These are phyloP conservation scores for Diplodia intermedia DNA, from an alignment of 2,329 filamentous ascomycete species.

Conservation along the genomic window DNA sequence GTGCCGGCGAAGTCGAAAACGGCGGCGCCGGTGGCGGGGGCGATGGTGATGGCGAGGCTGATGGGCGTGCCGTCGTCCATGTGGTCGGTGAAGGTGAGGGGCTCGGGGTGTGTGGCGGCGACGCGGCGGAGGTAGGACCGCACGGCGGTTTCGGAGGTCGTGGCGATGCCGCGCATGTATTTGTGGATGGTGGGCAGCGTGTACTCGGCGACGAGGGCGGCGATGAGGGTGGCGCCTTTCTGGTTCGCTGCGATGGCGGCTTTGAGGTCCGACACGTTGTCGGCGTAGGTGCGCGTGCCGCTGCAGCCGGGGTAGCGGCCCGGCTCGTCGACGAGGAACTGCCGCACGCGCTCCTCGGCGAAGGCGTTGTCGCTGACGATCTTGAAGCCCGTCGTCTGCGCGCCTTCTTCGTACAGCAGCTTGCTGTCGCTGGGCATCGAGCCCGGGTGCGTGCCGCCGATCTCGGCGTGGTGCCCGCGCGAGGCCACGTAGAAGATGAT, in stretches of 20 bases:
- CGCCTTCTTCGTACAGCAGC: conserved; percentile 55
- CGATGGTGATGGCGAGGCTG: conserved; percentile 45
- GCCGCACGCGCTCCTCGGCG: conserved; percentile 44
- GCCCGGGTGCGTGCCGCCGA: conserved; percentile 50
- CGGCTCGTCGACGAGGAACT: conserved; percentile 43
- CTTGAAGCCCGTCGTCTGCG: conserved; percentile 43
- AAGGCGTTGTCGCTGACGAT: conserved; percentile 44
- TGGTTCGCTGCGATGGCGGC: conserved; percentile 35
- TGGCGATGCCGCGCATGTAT: conserved; percentile 35
- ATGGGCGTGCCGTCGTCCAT: conserved; percentile 53
- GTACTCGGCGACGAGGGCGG: conserved; percentile 31
- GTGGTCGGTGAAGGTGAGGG: conserved; percentile 42
- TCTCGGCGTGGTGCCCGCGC: conserved; percentile 51
- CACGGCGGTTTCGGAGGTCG: conserved; percentile 34
- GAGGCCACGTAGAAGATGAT: conserved; percentile 52
- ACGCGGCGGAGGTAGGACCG: conserved; percentile 27
- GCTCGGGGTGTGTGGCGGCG: not conserved
- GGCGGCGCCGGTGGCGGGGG: conserved; percentile 42
- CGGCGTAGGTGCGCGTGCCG: conserved; percentile 41
- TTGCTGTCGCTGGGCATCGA: conserved; percentile 54
- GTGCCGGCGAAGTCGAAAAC: conserved; percentile 53
- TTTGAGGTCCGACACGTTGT: conserved; percentile 35
- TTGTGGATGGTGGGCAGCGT: conserved; percentile 29
- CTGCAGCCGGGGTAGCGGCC: conserved; percentile 50
- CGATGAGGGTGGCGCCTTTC: conserved; percentile 32